Conservation (phyloP, 371 early-diverging fungal species). For the Mortierella sp. region DNA sequence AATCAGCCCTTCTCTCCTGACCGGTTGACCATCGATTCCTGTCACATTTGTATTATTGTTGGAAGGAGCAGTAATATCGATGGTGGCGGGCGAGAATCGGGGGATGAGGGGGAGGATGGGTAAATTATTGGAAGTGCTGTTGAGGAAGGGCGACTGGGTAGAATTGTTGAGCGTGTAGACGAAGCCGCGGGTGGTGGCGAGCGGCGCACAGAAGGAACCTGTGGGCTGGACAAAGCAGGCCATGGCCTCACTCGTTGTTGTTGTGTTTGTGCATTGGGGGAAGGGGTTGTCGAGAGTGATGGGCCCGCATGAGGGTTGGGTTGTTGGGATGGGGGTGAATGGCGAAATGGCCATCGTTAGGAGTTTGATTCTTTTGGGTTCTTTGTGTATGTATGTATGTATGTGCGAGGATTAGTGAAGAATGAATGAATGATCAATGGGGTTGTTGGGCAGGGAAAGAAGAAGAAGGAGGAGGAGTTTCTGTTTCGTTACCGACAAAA, state of each 20-base stretch:
- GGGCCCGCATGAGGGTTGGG: conserved; percentile 32
- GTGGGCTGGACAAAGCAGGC: conserved; percentile 40
- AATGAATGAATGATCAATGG: conserved; percentile 7
- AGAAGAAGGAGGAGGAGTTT: not conserved
- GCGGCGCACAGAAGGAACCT: conserved; percentile 36
- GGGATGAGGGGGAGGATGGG: conserved; percentile 18
- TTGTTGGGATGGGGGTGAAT: conserved; percentile 28
- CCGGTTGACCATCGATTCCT: conserved; percentile 25
- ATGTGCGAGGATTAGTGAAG: not conserved
- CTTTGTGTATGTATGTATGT: not conserved
- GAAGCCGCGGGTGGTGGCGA: conserved; percentile 44
- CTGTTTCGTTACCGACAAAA: not conserved
- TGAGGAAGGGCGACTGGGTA: not conserved
- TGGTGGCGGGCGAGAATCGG: conserved; percentile 17
- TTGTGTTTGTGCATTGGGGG: conserved; percentile 20
- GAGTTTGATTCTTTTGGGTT: not conserved
- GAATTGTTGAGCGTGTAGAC: conserved; percentile 25
- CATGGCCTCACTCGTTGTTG: conserved; percentile 12
- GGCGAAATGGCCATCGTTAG: conserved; percentile 9
- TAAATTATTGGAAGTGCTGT: not conserved
- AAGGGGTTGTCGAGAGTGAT: conserved; percentile 19
- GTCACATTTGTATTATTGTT: not conserved
- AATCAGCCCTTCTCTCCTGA: conserved; percentile 10
- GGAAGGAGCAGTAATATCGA: conserved; percentile 1
- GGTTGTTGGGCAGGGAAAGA: too few relatives aligned